These are phyloP conservation scores for Mimosa bimucronata DNA, from an alignment of 306 rosid species.

Conservation along the genomic window DNA sequence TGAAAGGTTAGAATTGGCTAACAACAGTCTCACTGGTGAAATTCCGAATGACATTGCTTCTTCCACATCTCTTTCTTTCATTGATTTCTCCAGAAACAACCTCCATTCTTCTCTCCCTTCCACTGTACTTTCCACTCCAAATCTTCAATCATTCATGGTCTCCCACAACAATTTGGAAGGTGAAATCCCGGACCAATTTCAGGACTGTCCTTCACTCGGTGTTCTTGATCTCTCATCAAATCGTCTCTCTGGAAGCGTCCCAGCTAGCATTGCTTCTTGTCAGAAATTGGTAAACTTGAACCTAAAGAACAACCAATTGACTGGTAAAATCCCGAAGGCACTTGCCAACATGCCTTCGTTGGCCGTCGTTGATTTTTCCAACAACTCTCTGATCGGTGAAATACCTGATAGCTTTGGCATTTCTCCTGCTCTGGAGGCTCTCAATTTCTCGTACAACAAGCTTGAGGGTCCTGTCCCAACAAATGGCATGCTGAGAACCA, in stretches of 20 bases:
- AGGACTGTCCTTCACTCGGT: constrained; percentile 86
- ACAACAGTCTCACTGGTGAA: constrained; percentile 80
- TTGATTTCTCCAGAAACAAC: constrained; percentile 77
- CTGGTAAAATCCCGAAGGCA: constrained; percentile 76
- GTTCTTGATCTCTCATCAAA: constrained; percentile 87
- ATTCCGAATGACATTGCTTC: constrained; percentile 79
- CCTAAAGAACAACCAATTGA: constrained; percentile 76
- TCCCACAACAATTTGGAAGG: constrained; percentile 76
- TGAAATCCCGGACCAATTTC: constrained; percentile 81
- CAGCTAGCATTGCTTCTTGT: constrained; percentile 85
- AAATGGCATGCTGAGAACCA: constrained; percentile 77
- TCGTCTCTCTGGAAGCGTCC: constrained; percentile 71
- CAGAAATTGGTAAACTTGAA: constrained; percentile 81
- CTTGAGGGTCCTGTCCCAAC: constrained; percentile 83
- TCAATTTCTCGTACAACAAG: constrained; percentile 82
- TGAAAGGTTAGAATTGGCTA: constrained; percentile 91
- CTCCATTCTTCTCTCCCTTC: constrained; percentile 86
- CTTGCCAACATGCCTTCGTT: constrained; percentile 77
- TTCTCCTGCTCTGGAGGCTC: constrained; percentile 86
- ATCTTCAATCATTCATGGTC: constrained; percentile 73
- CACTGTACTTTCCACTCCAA: constrained; percentile 75
- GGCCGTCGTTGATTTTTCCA: constrained; percentile 88
- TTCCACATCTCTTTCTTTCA: constrained; percentile 89
- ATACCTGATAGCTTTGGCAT: constrained; percentile 83
- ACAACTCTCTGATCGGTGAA: constrained; percentile 85